Evolutionary conservation across 2,329 filamentous ascomycete genomes (phyloP), one percentile per base, ranked within the genome.

Genomic region (Waltergamsia citrina): DNA sequence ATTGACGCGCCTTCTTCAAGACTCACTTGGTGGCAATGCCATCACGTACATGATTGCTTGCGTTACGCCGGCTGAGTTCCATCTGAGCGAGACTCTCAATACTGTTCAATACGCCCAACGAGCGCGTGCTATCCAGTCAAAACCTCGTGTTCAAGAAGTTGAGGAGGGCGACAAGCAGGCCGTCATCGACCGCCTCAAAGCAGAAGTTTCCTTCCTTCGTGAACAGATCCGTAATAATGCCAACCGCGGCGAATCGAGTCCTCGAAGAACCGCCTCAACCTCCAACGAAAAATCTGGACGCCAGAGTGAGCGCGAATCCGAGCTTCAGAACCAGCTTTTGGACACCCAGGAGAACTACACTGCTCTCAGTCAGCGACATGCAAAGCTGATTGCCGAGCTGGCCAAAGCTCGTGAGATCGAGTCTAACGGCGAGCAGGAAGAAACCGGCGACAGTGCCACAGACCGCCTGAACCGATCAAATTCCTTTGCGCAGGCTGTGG

Each of bases 11-110:
- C 69, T 98, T 17, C 74, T 98, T 14, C 92, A 98, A 65, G 92
- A 98, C 59, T 98, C 92, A 1, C 70, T 98, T 5, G 92, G 92
- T 37, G 92, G 92, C 5, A 96, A 94, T 53, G 92, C 92, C 23
- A 94, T 95, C 53, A 98, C 92, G 1, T 98, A 96, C 62, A 96
- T 98, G 92, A 92, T 98, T 61, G 92, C 92, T 7, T 98, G 92
- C 60, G 88, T 98, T 20, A 98, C 90, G 1, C 90, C 88, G 0
- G 86, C 90, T 11, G 88, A 95, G 54, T 98, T 98, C 53, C 92
- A 98, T 55, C 67, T 98, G 29, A 96, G 88, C 61, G 92, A 98
- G 61, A 96, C 93, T 0, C 67, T 98, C 38, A 98, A 98, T 56
- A 98, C 92, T 0, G 85, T 98, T 16, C 85, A 95, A 56, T 98